A percentile compares a stretch with the other conserved stretches of the same genome.
These are phyloP conservation scores for Gynochthodes officinalis DNA, from an alignment of 257 asterid species.

Conservation along the genomic window DNA sequence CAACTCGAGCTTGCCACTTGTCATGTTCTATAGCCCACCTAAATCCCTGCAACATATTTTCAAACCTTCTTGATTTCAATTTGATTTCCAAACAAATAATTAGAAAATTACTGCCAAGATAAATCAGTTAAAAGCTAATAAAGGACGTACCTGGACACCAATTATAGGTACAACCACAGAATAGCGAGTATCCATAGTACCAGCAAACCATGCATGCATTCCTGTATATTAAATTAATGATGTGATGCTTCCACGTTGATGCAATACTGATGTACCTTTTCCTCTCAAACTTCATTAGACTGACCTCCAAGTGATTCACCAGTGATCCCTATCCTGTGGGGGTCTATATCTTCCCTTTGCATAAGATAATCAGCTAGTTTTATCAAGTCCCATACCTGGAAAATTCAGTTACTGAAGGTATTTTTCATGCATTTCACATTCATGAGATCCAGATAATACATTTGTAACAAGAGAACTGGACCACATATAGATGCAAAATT, in stretches of 20 bases:
- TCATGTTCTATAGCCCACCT: conserved; percentile 90
- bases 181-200: conserved; percentile 78
- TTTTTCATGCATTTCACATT: not conserved
- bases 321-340: conserved; percentile 75
- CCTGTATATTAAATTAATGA: conserved; percentile 44
- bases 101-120: not conserved
- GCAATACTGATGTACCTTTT: conserved; percentile 6
- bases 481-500: conserved; percentile 1
- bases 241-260: conserved; percentile 14
- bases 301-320: conserved; percentile 99
- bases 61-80: conserved; percentile 12
- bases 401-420: conserved; percentile 3
- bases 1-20: conserved; percentile 87
- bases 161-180: conserved; percentile 83
- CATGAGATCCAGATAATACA: conserved; percentile 6
- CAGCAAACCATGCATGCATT: conserved; percentile 98
- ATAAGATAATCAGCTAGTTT: conserved; percentile 79
- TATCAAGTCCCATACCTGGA: conserved; percentile 85
- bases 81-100: not conserved
- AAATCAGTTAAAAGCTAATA: not conserved
- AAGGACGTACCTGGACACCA: conserved; percentile 74
- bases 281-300: conserved; percentile 21
- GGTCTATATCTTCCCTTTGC: conserved; percentile 75
- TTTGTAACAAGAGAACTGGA: conserved; percentile 8
- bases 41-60: conserved; percentile 53